A percentile compares a stretch with the other conserved stretches of the same genome.
phyloP scores from a whole-genome alignment of 108 stramenopile genomes.

The Skeletonema tropicum region DNA sequence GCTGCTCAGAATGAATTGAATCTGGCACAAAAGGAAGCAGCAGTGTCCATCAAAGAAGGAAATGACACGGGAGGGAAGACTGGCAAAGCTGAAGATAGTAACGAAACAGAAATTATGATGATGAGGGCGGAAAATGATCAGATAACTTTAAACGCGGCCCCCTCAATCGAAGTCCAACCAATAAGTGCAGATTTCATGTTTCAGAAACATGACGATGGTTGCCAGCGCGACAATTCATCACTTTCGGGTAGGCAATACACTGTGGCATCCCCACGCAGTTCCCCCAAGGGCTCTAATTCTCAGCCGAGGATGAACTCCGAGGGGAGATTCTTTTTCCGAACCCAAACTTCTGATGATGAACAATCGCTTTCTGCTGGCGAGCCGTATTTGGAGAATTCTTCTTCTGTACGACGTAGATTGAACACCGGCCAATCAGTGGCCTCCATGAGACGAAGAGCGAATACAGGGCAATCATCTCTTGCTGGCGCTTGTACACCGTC shows the following conservation, averaged over 20 bases:
- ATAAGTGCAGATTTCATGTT: background rate
- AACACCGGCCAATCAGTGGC: conserved; percentile 9
- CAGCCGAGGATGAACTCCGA: conserved; percentile 46
- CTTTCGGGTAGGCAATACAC: background rate
- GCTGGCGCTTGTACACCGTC: background rate
- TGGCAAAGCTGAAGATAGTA: background rate
- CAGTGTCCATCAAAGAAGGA: conserved; percentile 35
- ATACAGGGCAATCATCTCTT: conserved; percentile 31
- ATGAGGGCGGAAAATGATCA: background rate
- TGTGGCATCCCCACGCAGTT: background rate
- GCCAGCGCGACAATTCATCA: background rate
- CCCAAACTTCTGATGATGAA: conserved; percentile 24
- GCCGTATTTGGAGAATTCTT: background rate
- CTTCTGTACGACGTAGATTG: background rate
- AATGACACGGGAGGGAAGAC: conserved; percentile 12
- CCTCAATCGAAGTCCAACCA: background rate
- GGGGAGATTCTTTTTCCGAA: conserved; percentile 41
- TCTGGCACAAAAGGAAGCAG: conserved; percentile 52
- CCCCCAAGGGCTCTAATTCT: background rate
- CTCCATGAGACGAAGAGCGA: conserved; percentile 40
- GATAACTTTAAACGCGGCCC: background rate
- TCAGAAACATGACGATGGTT: background rate
- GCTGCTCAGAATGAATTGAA: conserved; percentile 64
- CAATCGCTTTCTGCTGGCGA: background rate
- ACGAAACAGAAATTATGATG: conserved; percentile 32